Conservation (phyloP, 2,329 filamentous ascomycete genomes). For the Fusarium graminum region DNA sequence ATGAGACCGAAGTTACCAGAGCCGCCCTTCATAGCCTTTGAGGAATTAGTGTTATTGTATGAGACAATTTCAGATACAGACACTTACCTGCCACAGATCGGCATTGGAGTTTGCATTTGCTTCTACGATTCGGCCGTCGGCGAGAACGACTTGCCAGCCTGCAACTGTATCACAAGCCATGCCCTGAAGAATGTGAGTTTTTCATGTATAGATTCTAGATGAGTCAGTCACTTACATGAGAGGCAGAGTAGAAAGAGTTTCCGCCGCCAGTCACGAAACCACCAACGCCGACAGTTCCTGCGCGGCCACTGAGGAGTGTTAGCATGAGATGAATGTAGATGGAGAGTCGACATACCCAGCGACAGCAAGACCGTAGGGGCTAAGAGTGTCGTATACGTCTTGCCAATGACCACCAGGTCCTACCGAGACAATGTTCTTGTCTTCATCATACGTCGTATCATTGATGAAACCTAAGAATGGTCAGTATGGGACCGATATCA, state of each 20-base stretch:
- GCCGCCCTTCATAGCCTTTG: constrained; percentile 61
- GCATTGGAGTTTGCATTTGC: constrained; percentile 56
- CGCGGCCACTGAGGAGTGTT: constrained; percentile 48
- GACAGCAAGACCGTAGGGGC: constrained; percentile 51
- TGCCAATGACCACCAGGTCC: constrained; percentile 56
- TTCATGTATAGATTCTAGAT: fast-evolving
- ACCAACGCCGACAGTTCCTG: constrained; percentile 54
- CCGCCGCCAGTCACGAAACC: constrained; percentile 55
- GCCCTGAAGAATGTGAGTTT: constrained; percentile 26
- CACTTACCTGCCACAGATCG: constrained; percentile 57
- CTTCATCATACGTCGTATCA: constrained; percentile 48
- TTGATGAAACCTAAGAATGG: constrained; percentile 48
- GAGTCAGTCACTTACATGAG: constrained; percentile 29
- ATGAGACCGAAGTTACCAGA: constrained; percentile 60
- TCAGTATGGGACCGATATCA: background rate
- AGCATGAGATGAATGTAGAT: background rate
- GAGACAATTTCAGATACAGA: background rate
- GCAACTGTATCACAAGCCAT: constrained; percentile 58
- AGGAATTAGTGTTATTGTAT: background rate
- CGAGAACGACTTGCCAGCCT: constrained; percentile 61
- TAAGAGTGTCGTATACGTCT: constrained; percentile 55
- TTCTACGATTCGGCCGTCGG: constrained; percentile 58
- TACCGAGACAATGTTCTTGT: constrained; percentile 50
- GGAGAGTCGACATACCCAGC: constrained; percentile 39
- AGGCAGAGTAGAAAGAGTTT: constrained; percentile 54